Evolutionary conservation across 768 basidiomycete species (phyloP), one percentile per base, ranked within the genome.

Genomic region (Phanerochaete sordida): DNA sequence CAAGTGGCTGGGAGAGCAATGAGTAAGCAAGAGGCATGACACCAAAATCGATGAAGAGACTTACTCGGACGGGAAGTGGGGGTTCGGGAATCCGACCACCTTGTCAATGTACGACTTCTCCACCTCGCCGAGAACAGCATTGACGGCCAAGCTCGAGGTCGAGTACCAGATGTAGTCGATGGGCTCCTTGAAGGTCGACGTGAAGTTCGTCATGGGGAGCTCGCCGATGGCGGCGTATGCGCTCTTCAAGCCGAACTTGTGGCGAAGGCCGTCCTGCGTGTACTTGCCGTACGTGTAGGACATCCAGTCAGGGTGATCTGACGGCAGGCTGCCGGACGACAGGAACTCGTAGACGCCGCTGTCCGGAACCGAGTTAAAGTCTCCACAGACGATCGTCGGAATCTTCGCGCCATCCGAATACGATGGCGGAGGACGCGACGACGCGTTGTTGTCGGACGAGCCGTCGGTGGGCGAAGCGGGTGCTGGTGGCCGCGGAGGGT

Each of bases 161-260:
- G 89, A 84, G 73, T 92, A 95, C 91, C 94, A 99, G 68, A 99
- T 83, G 71, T 98, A 95, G 75, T 99, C 97, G 65, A 99, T 83
- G 56, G 84, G 81, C 46, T 90, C 95, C 65, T 84, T 84, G 81
- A 90, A 98, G 60, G 85, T 85, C 5, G 97, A 91, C 21, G 91
- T 93, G 67, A 85, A 88, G 72, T 99, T 98, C 54, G 97, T 99
- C 75, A 95, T 73, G 43, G 87, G 81, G 37, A 88, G 69, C 68
- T 86, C 86, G 23, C 81, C 83, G 67, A 70, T 70, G 46, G 74
- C 76, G 1, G 87, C 80, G 69, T 98, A 97, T 11, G 93, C 88
- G 71, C 87, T 93, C 84, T 90, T 91, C 68, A 98, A 77, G 13
- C 84, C 83, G 56, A 98, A 75, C 48, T 82, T 81, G 70, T 98